Conservation (phyloP, 441 rosid genomes). For the Erysimum cheiri region DNA sequence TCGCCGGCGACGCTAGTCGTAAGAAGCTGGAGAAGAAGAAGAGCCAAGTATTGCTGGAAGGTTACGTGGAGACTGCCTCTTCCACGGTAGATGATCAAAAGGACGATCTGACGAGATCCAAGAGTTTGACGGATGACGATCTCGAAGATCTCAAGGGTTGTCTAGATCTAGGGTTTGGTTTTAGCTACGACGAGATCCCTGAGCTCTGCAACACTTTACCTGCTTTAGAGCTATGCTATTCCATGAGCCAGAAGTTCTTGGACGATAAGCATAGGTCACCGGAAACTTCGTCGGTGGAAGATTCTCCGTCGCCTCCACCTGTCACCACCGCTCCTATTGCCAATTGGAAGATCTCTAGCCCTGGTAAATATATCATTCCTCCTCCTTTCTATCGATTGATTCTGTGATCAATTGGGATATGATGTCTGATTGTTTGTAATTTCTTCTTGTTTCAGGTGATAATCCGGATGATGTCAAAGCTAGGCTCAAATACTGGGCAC, state of each 20-base stretch:
- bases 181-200: conserved; percentile 92
- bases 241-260: conserved; percentile 81
- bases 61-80: conserved; percentile 53
- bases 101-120: conserved; percentile 75
- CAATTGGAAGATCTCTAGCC: conserved; percentile 95
- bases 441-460: conserved; percentile 58
- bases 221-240: conserved; percentile 90
- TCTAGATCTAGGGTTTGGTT: conserved; percentile 95
- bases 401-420: neutral
- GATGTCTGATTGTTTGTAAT: neutral
- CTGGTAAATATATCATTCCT: conserved; percentile 53
- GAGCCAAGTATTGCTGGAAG: conserved; percentile 79
- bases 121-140: conserved; percentile 90
- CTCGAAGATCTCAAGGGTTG: conserved; percentile 91
- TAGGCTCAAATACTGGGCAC: conserved; percentile 95
- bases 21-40: conserved; percentile 62
- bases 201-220: conserved; percentile 93
- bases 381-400: neutral
- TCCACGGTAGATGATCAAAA: conserved; percentile 45
- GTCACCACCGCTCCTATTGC: conserved; percentile 62
- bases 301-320: conserved; percentile 33
- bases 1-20: neutral
- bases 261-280: conserved; percentile 58
- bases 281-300: conserved; percentile 48
- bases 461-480: conserved; percentile 98